Evolutionary conservation across 768 basidiomycete genomes (phyloP).

Genomic region (Leccinum variicolor): DNA sequence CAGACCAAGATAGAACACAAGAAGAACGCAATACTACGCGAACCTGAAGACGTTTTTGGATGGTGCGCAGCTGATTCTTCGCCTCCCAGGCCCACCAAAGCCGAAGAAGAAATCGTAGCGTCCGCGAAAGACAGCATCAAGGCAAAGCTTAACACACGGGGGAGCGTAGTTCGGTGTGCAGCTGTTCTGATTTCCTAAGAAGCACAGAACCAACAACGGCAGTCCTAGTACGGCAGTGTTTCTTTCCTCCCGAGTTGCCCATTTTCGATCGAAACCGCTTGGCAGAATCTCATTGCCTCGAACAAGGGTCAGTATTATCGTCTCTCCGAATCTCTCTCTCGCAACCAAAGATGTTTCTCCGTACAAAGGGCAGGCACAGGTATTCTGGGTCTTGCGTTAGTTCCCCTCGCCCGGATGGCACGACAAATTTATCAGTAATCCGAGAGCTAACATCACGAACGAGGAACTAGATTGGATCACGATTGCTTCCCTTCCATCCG

Average conservation of each 20-base stretch:
- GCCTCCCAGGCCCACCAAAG: background rate
- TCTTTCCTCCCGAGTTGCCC: conserved; percentile 34
- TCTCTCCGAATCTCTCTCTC: background rate
- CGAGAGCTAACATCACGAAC: conserved; percentile 38
- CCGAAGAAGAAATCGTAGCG: conserved; percentile 4
- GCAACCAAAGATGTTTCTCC: background rate
- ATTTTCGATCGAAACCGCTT: conserved; percentile 47
- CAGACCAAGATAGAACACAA: conserved; percentile 90
- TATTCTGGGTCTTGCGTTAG: conserved; percentile 57
- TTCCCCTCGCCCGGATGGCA: conserved; percentile 50
- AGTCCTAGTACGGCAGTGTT: conserved; percentile 51
- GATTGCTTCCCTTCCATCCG: conserved; percentile 38
- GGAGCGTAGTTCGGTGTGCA: conserved; percentile 74
- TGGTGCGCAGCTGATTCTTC: conserved; percentile 61
- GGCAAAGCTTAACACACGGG: conserved; percentile 54
- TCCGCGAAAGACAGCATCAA: conserved; percentile 24
- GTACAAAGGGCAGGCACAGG: conserved; percentile 66
- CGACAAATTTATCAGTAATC: background rate
- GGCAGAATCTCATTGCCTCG: conserved; percentile 51
- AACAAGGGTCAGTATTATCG: too few species aligned
- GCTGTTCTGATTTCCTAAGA: background rate
- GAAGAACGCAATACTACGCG: conserved; percentile 78
- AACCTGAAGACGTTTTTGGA: conserved; percentile 71
- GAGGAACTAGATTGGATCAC: too few species aligned
- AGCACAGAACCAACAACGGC: conserved; percentile 69